These are phyloP conservation scores for Thraustochytrium striatum DNA, from an alignment of 352 stramenopile species.

Conservation along the genomic window DNA sequence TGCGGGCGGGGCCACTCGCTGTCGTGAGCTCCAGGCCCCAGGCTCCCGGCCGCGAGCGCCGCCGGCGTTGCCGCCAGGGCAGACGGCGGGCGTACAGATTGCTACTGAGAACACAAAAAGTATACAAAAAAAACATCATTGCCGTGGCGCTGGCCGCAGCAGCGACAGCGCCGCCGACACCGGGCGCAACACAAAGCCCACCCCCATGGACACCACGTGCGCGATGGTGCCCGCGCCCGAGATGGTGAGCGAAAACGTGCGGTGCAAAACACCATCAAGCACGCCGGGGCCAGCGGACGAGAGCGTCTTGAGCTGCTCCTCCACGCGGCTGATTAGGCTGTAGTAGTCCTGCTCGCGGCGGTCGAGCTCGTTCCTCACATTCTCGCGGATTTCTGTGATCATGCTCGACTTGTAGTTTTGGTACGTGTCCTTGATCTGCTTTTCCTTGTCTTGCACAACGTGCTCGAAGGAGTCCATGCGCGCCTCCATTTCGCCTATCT, in stretches of 20 bases:
- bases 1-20: not conserved
- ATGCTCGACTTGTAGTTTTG: conserved; percentile 18
- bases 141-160: no score
- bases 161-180: no score
- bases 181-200: not conserved
- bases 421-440: conserved; percentile 19
- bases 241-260: conserved; percentile 5
- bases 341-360: conserved; percentile 39
- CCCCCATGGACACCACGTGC: conserved; percentile 13
- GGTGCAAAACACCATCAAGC: not conserved
- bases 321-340: conserved; percentile 1
- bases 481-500: conserved; percentile 1
- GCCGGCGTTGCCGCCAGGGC: no score
- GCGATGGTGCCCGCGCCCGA: conserved; percentile 35
- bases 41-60: no score
- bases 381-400: conserved; percentile 8
- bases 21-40: not conserved
- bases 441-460: conserved; percentile 1
- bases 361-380: conserved; percentile 17
- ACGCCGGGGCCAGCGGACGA: not conserved
- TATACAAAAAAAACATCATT: no score
- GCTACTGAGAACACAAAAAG: no score
- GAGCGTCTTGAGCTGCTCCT: not conserved
- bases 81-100: no score
- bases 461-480: not conserved